Base-by-base conservation (phyloP, 345 rosid species). In the Citrus reticulata region DNA sequence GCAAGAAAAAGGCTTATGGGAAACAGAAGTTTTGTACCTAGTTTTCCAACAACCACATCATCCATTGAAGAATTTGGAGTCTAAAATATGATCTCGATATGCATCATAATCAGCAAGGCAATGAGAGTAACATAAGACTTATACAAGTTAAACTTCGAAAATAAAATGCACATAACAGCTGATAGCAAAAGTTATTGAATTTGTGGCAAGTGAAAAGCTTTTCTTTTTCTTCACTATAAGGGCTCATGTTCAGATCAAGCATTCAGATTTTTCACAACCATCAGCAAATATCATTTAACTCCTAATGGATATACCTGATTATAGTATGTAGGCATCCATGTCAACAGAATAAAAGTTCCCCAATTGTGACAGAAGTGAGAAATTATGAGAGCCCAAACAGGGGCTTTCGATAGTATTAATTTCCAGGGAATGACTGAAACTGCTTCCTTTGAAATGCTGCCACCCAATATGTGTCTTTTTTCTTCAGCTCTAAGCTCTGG, bases 261-360 rank as follows among this genome's bases (percentile, higher is more conserved):
- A 30, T 46, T 63, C 14, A 22, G 32, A 75, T 64, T 42, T 25
- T 64, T 5, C 51, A 74, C 46, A 71, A 29, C 16, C 59, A 51
- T 30, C 22, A 80, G 68, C 9, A 71, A 67, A 40, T 25, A 34
- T 54, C 19, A 55, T 54, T 9, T 34, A 68, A 65, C 67, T 19
- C 58, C 66, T n/a, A 77, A 32, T 35, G 19, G 32, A 68, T 65
- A 58, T 83, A 91, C 99, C 99, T 95, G 99, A 87, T 91, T 95
- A 89, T 95, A 95, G 86, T 95, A 93, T 27, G 97, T 93, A 19
- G 99, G 99, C 99, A 95, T 95, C 99, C 99, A 95, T 35, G 99
- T 95, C 79, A 93, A 82, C 73, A 95, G 91, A 82, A 95, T 92
- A 83, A 95, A 95, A 9, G 99, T 93, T 81, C 99, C 99, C 99